Evolutionary conservation across 2,329 filamentous ascomycete genomes (phyloP).

Genomic region (Aspergillus sp.): DNA sequence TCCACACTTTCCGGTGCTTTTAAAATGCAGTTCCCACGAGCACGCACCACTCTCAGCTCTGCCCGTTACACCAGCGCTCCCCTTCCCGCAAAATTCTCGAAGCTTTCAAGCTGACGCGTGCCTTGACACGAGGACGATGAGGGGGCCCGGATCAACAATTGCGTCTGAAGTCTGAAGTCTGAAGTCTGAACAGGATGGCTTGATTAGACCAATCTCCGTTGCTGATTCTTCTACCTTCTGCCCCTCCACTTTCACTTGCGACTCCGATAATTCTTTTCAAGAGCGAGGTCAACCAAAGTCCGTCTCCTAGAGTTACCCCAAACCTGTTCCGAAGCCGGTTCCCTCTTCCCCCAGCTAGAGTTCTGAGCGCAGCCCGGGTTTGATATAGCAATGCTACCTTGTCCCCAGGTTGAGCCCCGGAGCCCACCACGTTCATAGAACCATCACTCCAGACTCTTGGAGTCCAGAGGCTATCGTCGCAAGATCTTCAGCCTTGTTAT

Average conservation of each 20-base stretch:
- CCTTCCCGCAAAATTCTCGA: slow-evolving; percentile 36
- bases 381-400: not conserved
- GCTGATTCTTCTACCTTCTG: not conserved
- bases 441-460: not conserved
- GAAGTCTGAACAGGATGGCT: slow-evolving; percentile 1
- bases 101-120: slow-evolving; percentile 21
- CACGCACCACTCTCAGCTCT: not conserved
- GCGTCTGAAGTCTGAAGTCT: not conserved
- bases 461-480: not conserved
- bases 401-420: not conserved
- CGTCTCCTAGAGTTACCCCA: not conserved
- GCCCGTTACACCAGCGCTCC: slow-evolving; percentile 16
- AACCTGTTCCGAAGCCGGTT: not conserved
- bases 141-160: slow-evolving; percentile 9
- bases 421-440: not conserved
- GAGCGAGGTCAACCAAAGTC: not conserved
- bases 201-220: not conserved
- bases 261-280: not conserved
- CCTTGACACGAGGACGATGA: slow-evolving; percentile 20
- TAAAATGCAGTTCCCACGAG: not conserved
- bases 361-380: not conserved
- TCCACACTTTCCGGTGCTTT: not conserved
- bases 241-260: not conserved
- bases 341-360: not conserved
- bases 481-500: not conserved